A percentile compares a stretch with the other conserved stretches of the same genome.
phyloP scores from a whole-genome alignment of 768 basidiomycete genomes.

The Asterophora parasitica region DNA sequence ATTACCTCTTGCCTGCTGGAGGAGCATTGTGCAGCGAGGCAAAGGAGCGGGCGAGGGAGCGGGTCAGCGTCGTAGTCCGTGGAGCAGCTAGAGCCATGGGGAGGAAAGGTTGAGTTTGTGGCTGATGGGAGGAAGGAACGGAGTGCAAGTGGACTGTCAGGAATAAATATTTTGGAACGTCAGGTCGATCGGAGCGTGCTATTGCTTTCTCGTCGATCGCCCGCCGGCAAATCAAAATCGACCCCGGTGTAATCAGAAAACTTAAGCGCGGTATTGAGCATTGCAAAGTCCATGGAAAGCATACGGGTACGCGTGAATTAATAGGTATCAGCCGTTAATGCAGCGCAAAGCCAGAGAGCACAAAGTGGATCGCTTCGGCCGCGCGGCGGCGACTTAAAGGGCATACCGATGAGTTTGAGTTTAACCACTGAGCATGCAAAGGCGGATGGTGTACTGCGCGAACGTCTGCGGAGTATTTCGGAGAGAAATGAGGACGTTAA shows the following conservation, averaged over 20 bases:
- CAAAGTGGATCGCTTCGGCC: too few relatives aligned
- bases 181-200: neutral
- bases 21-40: conserved; percentile 40
- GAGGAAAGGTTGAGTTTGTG: conserved; percentile 12
- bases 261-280: too few relatives aligned
- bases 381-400: too few relatives aligned
- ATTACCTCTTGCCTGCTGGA: conserved; percentile 40
- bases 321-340: too few relatives aligned
- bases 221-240: neutral
- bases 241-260: too few relatives aligned
- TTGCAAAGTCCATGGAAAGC: too few relatives aligned
- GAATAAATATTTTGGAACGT: neutral
- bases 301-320: neutral
- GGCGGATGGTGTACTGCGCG: too few relatives aligned
- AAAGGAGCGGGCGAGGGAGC: conserved; percentile 35
- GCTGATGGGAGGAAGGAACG: conserved; percentile 18
- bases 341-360: too few relatives aligned
- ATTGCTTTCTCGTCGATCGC: conserved; percentile 2
- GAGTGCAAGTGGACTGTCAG: conserved; percentile 6
- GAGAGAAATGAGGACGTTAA: too few relatives aligned
- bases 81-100: conserved; percentile 13
- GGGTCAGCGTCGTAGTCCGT: conserved; percentile 14
- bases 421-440: too few relatives aligned
- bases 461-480: too few relatives aligned
- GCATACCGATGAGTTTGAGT: too few relatives aligned